Evolutionary conservation across 2,329 filamentous ascomycete species (phyloP), one percentile per base, ranked within the genome.

Genomic region (Scedosporium minutisporum): DNA sequence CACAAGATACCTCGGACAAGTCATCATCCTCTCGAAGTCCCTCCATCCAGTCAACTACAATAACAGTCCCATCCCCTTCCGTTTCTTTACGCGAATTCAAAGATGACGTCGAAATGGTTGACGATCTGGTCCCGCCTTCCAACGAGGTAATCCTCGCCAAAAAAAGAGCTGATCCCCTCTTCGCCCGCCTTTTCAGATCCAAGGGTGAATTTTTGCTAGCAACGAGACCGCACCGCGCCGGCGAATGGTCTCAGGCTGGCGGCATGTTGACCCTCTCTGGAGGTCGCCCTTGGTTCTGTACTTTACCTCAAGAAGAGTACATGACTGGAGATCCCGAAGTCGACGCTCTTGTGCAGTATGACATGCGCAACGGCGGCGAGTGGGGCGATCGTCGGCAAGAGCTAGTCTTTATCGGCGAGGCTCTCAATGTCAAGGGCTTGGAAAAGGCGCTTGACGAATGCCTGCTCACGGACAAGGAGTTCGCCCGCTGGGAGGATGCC

Each of bases 321-420:
- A 75, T 64, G 2, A 81, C 81, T 0, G 75, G 80, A 58, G 75
- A 83, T 61, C 70, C 72, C 0, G 71, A 77, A n/a, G 77, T 81
- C 0, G 76, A 82, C 41, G 74, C 75, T 6, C 78, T 82, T 0
- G 77, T 82, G 12, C 68, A 73, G 51, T 76, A 81, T 62, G 80
- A 83, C 66, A 78, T 83, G 23, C 69, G 74, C 6, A 79, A 80
- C 27, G 80, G 81, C 4, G 83, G 82, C 0, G 78, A 83, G 64
- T 90, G 87, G 86, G 87, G 86, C 0, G 88, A 91, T 66, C 78
- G 87, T 1, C 77, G 87, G 2, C 87, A 91, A 69, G 88, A 91
- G 70, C 70, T 91, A 6, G 88, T 91, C 2, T 88, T 91, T 64
- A 90, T 91, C 63, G 88, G 88, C 0, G 86, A 90, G 71, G 78